phyloP scores from a whole-genome alignment of 2,329 filamentous ascomycete species.

The Verticillium tricorpus region DNA sequence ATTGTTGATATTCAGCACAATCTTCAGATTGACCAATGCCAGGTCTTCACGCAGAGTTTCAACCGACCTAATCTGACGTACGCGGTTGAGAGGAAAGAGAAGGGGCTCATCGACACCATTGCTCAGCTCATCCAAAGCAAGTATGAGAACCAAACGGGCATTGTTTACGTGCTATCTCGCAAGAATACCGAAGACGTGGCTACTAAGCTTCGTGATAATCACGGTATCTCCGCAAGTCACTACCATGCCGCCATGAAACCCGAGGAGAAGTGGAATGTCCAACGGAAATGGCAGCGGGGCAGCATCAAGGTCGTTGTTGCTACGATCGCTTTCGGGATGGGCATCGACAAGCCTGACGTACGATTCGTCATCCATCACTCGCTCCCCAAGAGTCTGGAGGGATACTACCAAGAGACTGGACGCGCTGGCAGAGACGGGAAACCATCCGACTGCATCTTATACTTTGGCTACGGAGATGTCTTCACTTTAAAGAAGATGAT shows the following conservation, averaged over 20 bases:
- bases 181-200: slow-evolving; percentile 81
- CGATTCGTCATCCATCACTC: slow-evolving; percentile 93
- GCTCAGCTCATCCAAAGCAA: slow-evolving; percentile 64
- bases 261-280: slow-evolving; percentile 64
- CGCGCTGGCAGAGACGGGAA: slow-evolving; percentile 89
- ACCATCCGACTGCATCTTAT: slow-evolving; percentile 83
- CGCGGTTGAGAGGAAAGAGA: slow-evolving; percentile 67
- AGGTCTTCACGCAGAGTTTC: slow-evolving; percentile 87
- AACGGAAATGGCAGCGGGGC: slow-evolving; percentile 79
- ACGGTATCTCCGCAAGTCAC: slow-evolving; percentile 69
- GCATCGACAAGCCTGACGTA: slow-evolving; percentile 97
- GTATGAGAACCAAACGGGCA: slow-evolving; percentile 73
- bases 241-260: slow-evolving; percentile 80
- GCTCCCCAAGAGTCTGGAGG: slow-evolving; percentile 91
- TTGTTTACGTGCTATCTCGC: slow-evolving; percentile 87
- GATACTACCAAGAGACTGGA: slow-evolving; percentile 97
- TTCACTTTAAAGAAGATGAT: slow-evolving; percentile 75
- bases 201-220: slow-evolving; percentile 52
- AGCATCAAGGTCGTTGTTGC: slow-evolving; percentile 86
- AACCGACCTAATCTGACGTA: slow-evolving; percentile 95
- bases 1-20: slow-evolving; percentile 89
- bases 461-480: slow-evolving; percentile 77
- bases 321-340: slow-evolving; percentile 98
- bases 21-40: slow-evolving; percentile 73
- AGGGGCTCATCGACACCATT: slow-evolving; percentile 37